Evolutionary conservation across 495 filamentous ascomycete genomes (phyloP), one percentile per base, ranked within the genome.

Genomic region (Penicillium bialowiezense): DNA sequence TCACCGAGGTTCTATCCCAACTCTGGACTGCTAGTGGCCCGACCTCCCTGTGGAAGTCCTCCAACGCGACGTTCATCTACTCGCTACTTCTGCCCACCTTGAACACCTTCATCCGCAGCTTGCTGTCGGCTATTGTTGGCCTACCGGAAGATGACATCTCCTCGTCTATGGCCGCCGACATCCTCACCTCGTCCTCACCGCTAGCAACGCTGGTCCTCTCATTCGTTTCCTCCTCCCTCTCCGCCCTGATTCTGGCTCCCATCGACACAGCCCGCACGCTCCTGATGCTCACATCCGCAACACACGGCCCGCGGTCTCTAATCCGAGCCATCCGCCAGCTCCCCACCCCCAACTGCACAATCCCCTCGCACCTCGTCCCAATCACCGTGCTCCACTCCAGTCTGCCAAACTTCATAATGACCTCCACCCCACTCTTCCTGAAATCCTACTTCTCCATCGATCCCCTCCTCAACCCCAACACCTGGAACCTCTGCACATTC

Each of bases 41-140:
- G 7, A 90, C 87, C 76, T 95, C 93, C 5, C 83, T 96, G 0
- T 98, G 91, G 91, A 97, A 97, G 71, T 90, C 86, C 20, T 84
- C 89, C 26, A 96, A 95, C 59, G 77, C 86, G n/a, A 91, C 89
- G 1, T 96, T 95, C 54, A 76, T 97, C 42, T 90, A 96, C 69
- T 85, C 83, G 2, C 75, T 93, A 23, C 80, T 95, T n/a, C 77
- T 88, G 23, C 88, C 86, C n/a, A 85, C 91, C 3, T 65, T 93
- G 3, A 90, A 93, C 62, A 86, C 84, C 50, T 97, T 91, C 80
- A 86, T 90, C 10, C 83, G 90, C 41, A 87, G 86, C 54, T 74
- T 95, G 3, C 76, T 97, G 3, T 85, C 89, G 17, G 90, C 91
- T 3, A 73, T 96, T 7, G 73, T 95, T 37, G 90, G 90, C 47